These are phyloP conservation scores for Calonectria henricotiae DNA, from an alignment of 2,329 filamentous ascomycete genomes.

Conservation along the genomic window DNA sequence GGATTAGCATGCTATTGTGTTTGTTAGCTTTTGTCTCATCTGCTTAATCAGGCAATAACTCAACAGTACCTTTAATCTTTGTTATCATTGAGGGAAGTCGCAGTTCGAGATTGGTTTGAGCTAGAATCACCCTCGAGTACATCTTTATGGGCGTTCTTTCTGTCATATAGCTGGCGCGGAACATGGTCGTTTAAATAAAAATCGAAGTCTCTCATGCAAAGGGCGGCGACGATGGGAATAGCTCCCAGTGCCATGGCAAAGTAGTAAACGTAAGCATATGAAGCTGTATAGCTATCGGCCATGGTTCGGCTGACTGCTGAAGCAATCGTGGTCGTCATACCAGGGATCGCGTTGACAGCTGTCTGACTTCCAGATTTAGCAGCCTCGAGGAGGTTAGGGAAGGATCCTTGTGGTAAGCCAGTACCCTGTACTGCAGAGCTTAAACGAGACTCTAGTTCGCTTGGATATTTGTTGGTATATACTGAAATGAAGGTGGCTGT, in stretches of 20 bases:
- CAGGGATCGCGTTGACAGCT: conserved; percentile 13
- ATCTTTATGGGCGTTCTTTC: conserved; percentile 9
- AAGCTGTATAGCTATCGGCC: conserved; percentile 14
- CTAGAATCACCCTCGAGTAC: conserved; percentile 9
- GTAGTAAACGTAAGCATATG: conserved; percentile 17
- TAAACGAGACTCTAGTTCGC: conserved; percentile 13
- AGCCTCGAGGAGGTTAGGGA: neutral
- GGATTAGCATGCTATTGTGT: conserved; percentile 9
- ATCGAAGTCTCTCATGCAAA: conserved; percentile 13
- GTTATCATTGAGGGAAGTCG: neutral
- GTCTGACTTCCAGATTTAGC: conserved; percentile 10
- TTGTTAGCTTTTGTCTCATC: conserved; percentile 12
- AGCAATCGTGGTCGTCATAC: conserved; percentile 15
- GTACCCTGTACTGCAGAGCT: conserved; percentile 10
- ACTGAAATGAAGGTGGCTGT: conserved; percentile 7
- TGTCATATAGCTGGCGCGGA: conserved; percentile 11
- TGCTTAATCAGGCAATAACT: conserved; percentile 3
- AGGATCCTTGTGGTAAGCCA: conserved; percentile 10
- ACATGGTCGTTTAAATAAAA: conserved; percentile 8
- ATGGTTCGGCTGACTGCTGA: conserved; percentile 11
- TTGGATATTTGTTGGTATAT: conserved; percentile 11
- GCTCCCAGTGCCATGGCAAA: conserved; percentile 12
- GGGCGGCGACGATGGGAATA: conserved; percentile 6
- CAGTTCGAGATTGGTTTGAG: neutral
- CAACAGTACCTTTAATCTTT: conserved; percentile 12